A percentile compares a stretch with the other conserved stretches of the same genome.
phyloP scores from a whole-genome alignment of 2,329 filamentous ascomycete genomes.

The Ceratocystis albifundus region DNA sequence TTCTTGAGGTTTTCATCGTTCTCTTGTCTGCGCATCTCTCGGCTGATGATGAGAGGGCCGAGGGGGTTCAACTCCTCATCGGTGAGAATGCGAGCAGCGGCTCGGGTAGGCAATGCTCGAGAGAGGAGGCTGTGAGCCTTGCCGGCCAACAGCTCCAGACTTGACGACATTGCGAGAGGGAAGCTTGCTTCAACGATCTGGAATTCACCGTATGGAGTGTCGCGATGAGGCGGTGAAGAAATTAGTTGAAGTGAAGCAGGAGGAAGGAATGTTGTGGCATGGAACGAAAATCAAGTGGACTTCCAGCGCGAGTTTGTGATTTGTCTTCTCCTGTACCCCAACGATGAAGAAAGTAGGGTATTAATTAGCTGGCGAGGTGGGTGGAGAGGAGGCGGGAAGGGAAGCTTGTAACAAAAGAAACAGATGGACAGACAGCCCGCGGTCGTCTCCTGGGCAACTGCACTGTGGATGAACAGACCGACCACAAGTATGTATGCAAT shows the following conservation, averaged over 20 bases:
- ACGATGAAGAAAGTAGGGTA: slow-evolving; percentile 13
- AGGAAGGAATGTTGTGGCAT: neutral
- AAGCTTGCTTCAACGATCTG: neutral
- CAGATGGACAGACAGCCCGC: slow-evolving; percentile 10
- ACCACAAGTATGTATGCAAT: neutral
- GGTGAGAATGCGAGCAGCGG: slow-evolving; percentile 10
- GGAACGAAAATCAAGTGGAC: neutral
- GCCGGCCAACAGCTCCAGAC: slow-evolving; percentile 14
- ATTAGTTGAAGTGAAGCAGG: neutral
- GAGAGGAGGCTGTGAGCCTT: slow-evolving; percentile 12
- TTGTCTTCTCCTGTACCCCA: neutral
- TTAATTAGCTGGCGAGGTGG: slow-evolving; percentile 18
- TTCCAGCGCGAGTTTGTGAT: neutral
- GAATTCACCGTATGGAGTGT: neutral
- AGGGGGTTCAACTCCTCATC: slow-evolving; percentile 14
- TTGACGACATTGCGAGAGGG: slow-evolving; percentile 2
- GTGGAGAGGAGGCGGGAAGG: slow-evolving; percentile 27
- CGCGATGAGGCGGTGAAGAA: neutral
- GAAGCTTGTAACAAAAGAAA: slow-evolving; percentile 25
- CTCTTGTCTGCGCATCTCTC: slow-evolving; percentile 36
- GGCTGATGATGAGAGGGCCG: slow-evolving; percentile 36
- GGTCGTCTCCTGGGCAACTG: slow-evolving; percentile 6
- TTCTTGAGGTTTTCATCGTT: slow-evolving; percentile 28
- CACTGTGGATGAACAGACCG: neutral
- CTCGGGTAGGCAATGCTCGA: neutral